A percentile compares a stretch with the other conserved stretches of the same genome.
phyloP scores from a whole-genome alignment of 1,139 yeast genomes.

The Yamadazyma diddensiae region DNA sequence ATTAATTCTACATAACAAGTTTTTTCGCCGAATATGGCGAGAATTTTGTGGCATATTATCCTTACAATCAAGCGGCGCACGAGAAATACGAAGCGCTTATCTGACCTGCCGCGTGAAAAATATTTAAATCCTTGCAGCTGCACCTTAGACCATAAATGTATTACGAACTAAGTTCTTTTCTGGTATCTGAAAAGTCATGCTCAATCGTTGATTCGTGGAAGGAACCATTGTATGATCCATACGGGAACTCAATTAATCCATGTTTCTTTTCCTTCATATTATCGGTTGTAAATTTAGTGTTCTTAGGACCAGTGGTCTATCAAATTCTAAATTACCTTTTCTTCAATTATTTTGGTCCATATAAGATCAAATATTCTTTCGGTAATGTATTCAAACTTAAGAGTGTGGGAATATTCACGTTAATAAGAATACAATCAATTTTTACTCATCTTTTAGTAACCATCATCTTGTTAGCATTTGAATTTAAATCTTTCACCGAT shows the following conservation, averaged over 20 bases:
- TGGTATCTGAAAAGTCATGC: no score
- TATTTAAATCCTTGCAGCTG: no score
- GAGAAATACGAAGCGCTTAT: no score
- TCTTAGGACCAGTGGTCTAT: constrained; percentile 9
- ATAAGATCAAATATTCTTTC: constrained; percentile 26
- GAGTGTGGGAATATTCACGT: constrained; percentile 28
- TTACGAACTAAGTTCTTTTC: no score
- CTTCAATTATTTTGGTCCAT: constrained; percentile 25
- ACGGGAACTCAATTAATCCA: constrained; percentile 30
- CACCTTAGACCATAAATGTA: no score
- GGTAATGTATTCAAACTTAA: constrained; percentile 24
- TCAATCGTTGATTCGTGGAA: constrained; percentile 11
- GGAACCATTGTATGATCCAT: constrained; percentile 23
- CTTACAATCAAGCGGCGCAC: no score
- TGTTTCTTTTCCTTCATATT: constrained; percentile 27
- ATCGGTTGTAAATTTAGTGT: constrained; percentile 4
- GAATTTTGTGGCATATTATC: no score
- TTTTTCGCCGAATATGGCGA: no score
- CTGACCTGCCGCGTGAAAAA: no score
- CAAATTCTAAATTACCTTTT: constrained; percentile 19
- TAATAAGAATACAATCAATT: constrained; percentile 22
- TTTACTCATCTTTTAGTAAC: constrained; percentile 21
- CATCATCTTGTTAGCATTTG: constrained; percentile 17
- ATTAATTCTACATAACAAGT: no score
- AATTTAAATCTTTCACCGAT: constrained; percentile 9